Evolutionary conservation across 2,329 filamentous ascomycete species (phyloP).

Genomic region (Parastagonospora nodorum): DNA sequence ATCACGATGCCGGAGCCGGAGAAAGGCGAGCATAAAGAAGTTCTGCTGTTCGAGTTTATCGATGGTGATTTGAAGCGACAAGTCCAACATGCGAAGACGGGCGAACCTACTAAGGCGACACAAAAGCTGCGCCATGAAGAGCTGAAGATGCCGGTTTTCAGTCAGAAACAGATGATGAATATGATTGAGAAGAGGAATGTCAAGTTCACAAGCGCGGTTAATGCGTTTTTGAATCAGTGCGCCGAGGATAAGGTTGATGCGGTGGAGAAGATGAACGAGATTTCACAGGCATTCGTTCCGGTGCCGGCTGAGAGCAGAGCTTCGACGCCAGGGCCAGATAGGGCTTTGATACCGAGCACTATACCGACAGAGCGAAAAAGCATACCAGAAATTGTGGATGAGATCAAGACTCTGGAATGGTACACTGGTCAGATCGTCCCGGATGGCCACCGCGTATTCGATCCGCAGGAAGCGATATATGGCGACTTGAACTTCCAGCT

Average conservation of each 20-base stretch:
- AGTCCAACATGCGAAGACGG: slow-evolving; percentile 72
- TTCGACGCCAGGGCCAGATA: slow-evolving; percentile 49
- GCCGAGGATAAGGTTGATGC: slow-evolving; percentile 68
- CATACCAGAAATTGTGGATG: slow-evolving; percentile 82
- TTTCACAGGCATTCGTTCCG: slow-evolving; percentile 68
- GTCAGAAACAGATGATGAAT: slow-evolving; percentile 87
- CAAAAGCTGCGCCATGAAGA: slow-evolving; percentile 76
- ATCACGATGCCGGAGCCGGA: slow-evolving; percentile 44
- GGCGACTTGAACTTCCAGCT: slow-evolving; percentile 84
- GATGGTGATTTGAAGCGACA: slow-evolving; percentile 89
- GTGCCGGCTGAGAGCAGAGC: slow-evolving; percentile 55
- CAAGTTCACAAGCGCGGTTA: slow-evolving; percentile 80
- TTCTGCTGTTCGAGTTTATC: slow-evolving; percentile 88
- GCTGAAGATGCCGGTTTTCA: slow-evolving; percentile 88
- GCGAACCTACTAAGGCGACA: slow-evolving; percentile 70
- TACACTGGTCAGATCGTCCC: slow-evolving; percentile 93
- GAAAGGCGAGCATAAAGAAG: slow-evolving; percentile 61
- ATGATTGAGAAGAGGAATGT: slow-evolving; percentile 88
- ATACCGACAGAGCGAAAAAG: slow-evolving; percentile 81
- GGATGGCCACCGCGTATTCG: slow-evolving; percentile 88
- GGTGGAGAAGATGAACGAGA: slow-evolving; percentile 64
- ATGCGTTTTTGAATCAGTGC: slow-evolving; percentile 77
- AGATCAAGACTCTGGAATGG: slow-evolving; percentile 82
- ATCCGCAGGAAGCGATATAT: slow-evolving; percentile 79
- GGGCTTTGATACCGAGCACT: slow-evolving; percentile 62